phyloP scores from a whole-genome alignment of 2,329 filamentous ascomycete genomes.

The Elsinoe perseae region DNA sequence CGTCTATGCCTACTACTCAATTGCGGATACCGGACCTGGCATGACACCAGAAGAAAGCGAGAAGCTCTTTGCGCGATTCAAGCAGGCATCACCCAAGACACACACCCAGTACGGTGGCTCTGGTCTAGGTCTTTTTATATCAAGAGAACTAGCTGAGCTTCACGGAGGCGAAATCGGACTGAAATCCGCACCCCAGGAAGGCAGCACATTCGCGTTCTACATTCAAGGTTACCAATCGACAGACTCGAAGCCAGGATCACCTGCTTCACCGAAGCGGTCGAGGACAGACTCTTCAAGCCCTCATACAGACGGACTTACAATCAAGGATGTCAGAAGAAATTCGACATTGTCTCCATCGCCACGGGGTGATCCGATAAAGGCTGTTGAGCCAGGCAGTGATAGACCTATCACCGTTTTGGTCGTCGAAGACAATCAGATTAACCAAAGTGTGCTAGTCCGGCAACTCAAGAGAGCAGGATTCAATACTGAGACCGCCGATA shows the following conservation, averaged over 20 bases:
- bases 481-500: conserved; percentile 22
- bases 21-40: conserved; percentile 32
- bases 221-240: conserved; percentile 2
- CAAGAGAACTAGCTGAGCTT: conserved; percentile 57
- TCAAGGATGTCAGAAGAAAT: not conserved
- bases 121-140: conserved; percentile 63
- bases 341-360: not conserved
- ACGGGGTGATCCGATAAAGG: not conserved
- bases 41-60: conserved; percentile 32
- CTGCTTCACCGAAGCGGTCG: conserved; percentile 29
- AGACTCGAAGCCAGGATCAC: conserved; percentile 38
- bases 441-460: conserved; percentile 25
- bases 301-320: not conserved
- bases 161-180: conserved; percentile 64
- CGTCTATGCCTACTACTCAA: conserved; percentile 2
- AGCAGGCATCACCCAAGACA: conserved; percentile 58
- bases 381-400: too few species aligned
- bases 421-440: conserved; percentile 27
- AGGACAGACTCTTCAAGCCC: not conserved
- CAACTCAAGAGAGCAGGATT: conserved; percentile 24
- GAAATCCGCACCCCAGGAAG: conserved; percentile 48
- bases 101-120: conserved; percentile 65
- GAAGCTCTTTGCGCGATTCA: conserved; percentile 59
- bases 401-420: conserved; percentile 17
- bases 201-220: conserved; percentile 59